Evolutionary conservation across 176 grass and related monocot genomes (phyloP).

Genomic region (Ananas comosus): DNA sequence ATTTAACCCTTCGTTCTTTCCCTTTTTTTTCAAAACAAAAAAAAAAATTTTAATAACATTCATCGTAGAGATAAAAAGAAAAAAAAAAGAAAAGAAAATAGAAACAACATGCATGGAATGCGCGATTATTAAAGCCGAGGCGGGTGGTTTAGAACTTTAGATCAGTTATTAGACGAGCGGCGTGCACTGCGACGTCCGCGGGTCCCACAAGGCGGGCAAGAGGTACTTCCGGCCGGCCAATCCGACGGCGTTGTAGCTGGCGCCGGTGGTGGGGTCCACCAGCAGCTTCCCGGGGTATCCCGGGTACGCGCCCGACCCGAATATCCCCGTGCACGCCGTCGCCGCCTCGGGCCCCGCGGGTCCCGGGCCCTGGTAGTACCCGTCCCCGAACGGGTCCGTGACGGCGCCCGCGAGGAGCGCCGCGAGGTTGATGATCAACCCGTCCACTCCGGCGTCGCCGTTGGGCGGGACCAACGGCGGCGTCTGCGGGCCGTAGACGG

Average conservation of each 20-base stretch:
- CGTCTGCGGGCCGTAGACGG: slow-evolving; percentile 42
- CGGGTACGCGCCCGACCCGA: slow-evolving; percentile 59
- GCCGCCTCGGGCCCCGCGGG: slow-evolving; percentile 46
- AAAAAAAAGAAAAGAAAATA: no score
- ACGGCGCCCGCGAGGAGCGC: slow-evolving; percentile 57
- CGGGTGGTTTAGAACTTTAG: no score
- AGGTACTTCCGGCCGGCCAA: slow-evolving; percentile 54
- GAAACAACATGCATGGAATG: no score
- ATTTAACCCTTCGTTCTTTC: no score
- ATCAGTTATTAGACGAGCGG: slow-evolving; percentile 35
- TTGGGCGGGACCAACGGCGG: slow-evolving; percentile 54
- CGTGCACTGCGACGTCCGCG: slow-evolving; percentile 48
- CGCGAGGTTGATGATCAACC: slow-evolving; percentile 64
- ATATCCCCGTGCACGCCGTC: slow-evolving; percentile 63
- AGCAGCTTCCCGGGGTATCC: slow-evolving; percentile 67
- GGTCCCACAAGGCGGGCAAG: slow-evolving; percentile 85
- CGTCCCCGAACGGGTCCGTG: slow-evolving; percentile 76
- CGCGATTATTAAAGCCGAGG: no score
- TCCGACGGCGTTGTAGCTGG: slow-evolving; percentile 74
- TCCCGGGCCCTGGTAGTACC: slow-evolving; percentile 60
- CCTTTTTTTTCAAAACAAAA: no score
- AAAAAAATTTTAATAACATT: no score
- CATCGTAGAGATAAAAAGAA: no score
- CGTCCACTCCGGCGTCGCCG: slow-evolving; percentile 63
- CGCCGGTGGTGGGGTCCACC: slow-evolving; percentile 43